A percentile compares a stretch with the other conserved stretches of the same genome.
These are phyloP conservation scores for Metschnikowia dekortorum DNA, from an alignment of 805 yeast species.

Conservation along the genomic window DNA sequence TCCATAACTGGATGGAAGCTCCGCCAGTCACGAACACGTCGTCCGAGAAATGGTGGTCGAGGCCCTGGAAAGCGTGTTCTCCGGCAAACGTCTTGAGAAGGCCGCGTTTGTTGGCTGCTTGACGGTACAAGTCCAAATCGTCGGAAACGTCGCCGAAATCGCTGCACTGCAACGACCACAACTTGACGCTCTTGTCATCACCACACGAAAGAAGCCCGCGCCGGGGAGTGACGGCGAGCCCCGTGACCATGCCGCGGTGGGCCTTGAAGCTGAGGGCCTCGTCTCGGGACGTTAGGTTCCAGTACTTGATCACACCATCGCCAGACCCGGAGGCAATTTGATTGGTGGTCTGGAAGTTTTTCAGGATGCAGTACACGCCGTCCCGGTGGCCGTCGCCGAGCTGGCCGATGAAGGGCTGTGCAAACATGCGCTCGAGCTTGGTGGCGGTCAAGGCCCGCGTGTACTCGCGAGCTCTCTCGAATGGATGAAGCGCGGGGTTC, in stretches of 20 bases:
- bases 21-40: conserved; percentile 88
- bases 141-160: conserved; percentile 41
- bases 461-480: conserved; percentile 95
- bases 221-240: conserved; percentile 65
- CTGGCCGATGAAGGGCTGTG: conserved; percentile 95
- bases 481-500: conserved; percentile 93
- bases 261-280: conserved; percentile 79
- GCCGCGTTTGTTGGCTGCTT: conserved; percentile 39
- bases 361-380: conserved; percentile 86
- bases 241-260: conserved; percentile 86
- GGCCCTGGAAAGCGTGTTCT: conserved; percentile 74
- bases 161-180: conserved; percentile 73
- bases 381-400: conserved; percentile 93
- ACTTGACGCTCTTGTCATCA: conserved; percentile 80
- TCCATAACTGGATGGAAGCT: conserved; percentile 89
- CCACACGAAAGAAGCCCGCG: conserved; percentile 76
- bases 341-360: conserved; percentile 63
- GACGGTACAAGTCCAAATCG: conserved; percentile 29
- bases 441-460: conserved; percentile 94
- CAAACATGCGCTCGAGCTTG: conserved; percentile 92
- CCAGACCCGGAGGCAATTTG: conserved; percentile 90
- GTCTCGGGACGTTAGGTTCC: conserved; percentile 81
- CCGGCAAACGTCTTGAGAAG: conserved; percentile 77
- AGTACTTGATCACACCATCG: conserved; percentile 90
- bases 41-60: conserved; percentile 81